phyloP scores from a whole-genome alignment of 2,329 filamentous ascomycete species.

The Fonsecaea multimorphosa region DNA sequence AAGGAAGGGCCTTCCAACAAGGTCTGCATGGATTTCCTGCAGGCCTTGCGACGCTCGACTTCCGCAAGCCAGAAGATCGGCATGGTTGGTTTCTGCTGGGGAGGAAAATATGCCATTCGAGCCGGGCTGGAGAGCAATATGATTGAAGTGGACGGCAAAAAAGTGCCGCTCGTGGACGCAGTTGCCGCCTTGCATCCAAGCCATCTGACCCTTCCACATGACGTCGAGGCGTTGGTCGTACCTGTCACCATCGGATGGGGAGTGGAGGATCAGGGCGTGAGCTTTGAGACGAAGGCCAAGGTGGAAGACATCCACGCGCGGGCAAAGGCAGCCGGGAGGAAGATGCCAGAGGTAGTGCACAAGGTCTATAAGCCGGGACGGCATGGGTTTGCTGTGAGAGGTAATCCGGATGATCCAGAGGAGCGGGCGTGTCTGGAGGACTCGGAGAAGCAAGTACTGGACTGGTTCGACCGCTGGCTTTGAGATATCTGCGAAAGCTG shows the following conservation, averaged over 20 bases:
- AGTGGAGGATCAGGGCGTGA: slow-evolving; percentile 37
- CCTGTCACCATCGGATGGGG: slow-evolving; percentile 39
- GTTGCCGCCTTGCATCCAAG: slow-evolving; percentile 63
- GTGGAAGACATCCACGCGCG: slow-evolving; percentile 39
- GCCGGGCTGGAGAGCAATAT: slow-evolving; percentile 51
- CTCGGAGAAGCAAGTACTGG: slow-evolving; percentile 44
- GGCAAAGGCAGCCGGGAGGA: slow-evolving; percentile 33
- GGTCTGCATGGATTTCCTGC: slow-evolving; percentile 60
- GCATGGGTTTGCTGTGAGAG: slow-evolving; percentile 48
- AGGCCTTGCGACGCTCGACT: slow-evolving; percentile 57
- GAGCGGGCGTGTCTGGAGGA: slow-evolving; percentile 47
- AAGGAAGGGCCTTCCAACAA: slow-evolving; percentile 60
- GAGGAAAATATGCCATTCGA: slow-evolving; percentile 61
- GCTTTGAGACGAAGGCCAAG: slow-evolving; percentile 35
- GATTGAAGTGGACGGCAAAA: slow-evolving; percentile 42
- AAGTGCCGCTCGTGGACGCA: slow-evolving; percentile 55
- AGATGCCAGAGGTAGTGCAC: slow-evolving; percentile 44
- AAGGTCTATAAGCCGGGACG: slow-evolving; percentile 45
- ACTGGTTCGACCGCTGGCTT: slow-evolving; percentile 39
- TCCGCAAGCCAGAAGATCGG: slow-evolving; percentile 57
- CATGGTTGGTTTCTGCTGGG: slow-evolving; percentile 69
- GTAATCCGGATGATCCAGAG: slow-evolving; percentile 47
- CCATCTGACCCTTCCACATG: slow-evolving; percentile 54
- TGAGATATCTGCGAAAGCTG: slow-evolving; percentile 15
- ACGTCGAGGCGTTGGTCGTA: slow-evolving; percentile 48